Evolutionary conservation across 192 early-diverging fungal genomes (phyloP).

Genomic region (Paraglomus brasilianum): DNA sequence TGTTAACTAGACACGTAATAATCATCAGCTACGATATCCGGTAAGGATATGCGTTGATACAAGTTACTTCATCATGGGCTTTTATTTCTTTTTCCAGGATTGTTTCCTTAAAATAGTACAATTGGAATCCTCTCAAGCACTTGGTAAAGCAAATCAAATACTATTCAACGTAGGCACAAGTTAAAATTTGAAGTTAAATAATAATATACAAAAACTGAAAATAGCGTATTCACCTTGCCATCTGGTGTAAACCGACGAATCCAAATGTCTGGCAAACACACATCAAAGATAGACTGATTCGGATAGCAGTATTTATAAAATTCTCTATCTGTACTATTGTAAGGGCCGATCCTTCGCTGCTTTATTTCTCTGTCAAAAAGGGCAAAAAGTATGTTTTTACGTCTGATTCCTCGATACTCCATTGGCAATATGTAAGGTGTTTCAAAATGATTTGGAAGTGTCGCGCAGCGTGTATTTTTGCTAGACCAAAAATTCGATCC

Average conservation of each 20-base stretch:
- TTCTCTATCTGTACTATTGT: not conserved
- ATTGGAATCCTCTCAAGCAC: not conserved
- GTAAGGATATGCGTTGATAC: slow-evolving; percentile 23
- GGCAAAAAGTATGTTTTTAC: not conserved
- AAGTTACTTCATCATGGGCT: slow-evolving; percentile 6
- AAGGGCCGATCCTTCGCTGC: not conserved
- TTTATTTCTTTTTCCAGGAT: not conserved
- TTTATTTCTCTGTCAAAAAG: not conserved
- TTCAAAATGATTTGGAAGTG: no score
- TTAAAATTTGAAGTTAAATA: not conserved
- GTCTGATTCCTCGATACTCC: not conserved
- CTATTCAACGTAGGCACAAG: not conserved
- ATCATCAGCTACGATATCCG: not conserved
- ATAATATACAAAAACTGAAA: not conserved
- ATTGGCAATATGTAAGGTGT: not conserved
- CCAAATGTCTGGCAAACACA: slow-evolving; percentile 2
- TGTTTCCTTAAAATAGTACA: slow-evolving; percentile 10
- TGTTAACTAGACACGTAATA: not conserved
- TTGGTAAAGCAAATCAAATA: slow-evolving; percentile 21
- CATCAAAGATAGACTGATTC: slow-evolving; percentile 16
- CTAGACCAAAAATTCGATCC: no score
- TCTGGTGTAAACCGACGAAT: slow-evolving; percentile 21
- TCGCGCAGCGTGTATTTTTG: no score
- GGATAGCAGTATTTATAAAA: slow-evolving; percentile 7
- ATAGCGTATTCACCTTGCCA: not conserved